A percentile compares a stretch with the other conserved stretches of the same genome.
These are phyloP conservation scores for Lachancea mirantina DNA, from an alignment of 805 yeast genomes.

Conservation along the genomic window DNA sequence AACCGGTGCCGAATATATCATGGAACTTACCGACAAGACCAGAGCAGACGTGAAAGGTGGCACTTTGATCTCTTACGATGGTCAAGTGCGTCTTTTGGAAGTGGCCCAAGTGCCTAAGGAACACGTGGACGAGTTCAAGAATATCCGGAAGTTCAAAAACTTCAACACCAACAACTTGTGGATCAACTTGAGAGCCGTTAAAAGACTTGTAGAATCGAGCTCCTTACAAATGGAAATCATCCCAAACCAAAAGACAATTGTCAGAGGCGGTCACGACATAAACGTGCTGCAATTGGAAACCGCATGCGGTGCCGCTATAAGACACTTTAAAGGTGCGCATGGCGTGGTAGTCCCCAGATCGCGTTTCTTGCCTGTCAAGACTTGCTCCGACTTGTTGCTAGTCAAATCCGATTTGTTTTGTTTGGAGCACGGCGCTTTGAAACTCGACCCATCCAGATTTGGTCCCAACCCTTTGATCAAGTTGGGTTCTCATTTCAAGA, in stretches of 20 bases:
- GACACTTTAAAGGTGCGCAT: conserved; percentile 89
- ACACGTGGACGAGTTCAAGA: conserved; percentile 95
- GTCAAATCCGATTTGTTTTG: conserved; percentile 93
- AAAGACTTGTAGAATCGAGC: conserved; percentile 79
- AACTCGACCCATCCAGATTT: conserved; percentile 75
- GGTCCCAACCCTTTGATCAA: conserved; percentile 91
- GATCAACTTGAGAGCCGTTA: conserved; percentile 92
- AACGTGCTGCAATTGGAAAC: conserved; percentile 94
- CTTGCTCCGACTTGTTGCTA: conserved; percentile 87
- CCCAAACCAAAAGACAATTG: conserved; percentile 84
- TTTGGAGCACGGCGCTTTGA: conserved; percentile 86
- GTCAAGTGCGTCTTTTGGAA: conserved; percentile 87
- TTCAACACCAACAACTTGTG: conserved; percentile 97
- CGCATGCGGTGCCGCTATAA: conserved; percentile 98
- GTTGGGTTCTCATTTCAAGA: conserved; percentile 93
- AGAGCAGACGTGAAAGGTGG: conserved; percentile 99
- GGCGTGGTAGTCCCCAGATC: conserved; percentile 98
- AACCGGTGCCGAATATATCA: conserved; percentile 85
- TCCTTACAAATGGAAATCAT: conserved; percentile 87
- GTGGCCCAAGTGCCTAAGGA: conserved; percentile 98
- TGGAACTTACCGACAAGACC: conserved; percentile 98
- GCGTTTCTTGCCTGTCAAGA: conserved; percentile 95
- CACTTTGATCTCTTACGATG: conserved; percentile 92
- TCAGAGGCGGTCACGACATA: conserved; percentile 66
- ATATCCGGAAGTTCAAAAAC: conserved; percentile 95